These are phyloP conservation scores for Biscutella laevigata DNA, from an alignment of 441 rosid genomes.

Conservation along the genomic window DNA sequence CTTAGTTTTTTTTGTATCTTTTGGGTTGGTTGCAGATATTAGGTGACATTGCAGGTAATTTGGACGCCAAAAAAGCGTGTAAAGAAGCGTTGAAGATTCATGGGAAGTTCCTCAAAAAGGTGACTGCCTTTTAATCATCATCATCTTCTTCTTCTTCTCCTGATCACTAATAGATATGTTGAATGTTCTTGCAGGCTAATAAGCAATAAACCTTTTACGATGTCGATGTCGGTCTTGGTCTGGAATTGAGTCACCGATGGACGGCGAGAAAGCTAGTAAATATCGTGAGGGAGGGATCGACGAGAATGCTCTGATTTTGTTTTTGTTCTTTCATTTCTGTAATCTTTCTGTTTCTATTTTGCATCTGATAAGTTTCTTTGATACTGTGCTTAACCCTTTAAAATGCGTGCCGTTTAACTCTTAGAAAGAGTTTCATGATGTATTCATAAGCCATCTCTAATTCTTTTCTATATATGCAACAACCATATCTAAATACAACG, in stretches of 20 bases:
- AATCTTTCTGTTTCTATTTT: not conserved
- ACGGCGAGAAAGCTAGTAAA: not conserved
- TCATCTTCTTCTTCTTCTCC: not conserved
- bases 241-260: not conserved
- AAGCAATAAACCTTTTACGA: conserved; percentile 11
- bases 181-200: conserved; percentile 23
- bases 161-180: not conserved
- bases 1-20: not conserved
- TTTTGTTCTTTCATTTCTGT: conserved; percentile 12
- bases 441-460: not conserved
- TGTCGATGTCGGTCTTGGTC: not conserved
- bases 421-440: not conserved
- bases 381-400: not conserved
- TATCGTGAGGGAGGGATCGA: not conserved
- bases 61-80: conserved; percentile 81
- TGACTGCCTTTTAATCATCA: not conserved
- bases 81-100: conserved; percentile 72
- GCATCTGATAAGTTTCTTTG: not conserved
- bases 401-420: not conserved
- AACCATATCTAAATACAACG: too few relatives aligned
- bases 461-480: too few relatives aligned
- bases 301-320: conserved; percentile 12
- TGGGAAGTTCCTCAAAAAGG: conserved; percentile 67
- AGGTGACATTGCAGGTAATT: conserved; percentile 52
- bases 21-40: conserved; percentile 46